phyloP scores from a whole-genome alignment of 805 yeast species.

The Grigorovia humatica region DNA sequence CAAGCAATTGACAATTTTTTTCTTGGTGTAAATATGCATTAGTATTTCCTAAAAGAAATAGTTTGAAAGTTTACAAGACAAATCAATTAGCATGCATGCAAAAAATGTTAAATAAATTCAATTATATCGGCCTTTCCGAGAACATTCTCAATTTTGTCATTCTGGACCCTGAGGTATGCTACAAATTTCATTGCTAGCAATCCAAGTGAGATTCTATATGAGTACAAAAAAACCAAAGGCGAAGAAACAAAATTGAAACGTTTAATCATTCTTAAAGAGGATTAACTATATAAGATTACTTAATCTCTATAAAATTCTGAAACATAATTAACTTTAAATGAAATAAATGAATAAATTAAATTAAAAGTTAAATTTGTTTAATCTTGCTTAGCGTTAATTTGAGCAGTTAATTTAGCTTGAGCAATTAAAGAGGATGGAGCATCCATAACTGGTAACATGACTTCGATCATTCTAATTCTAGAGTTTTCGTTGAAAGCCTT shows the following conservation, averaged over 20 bases:
- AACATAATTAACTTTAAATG: slow-evolving; percentile 1
- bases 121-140: too few species aligned
- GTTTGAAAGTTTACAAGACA: too few species aligned
- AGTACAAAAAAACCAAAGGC: not conserved
- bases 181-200: too few species aligned
- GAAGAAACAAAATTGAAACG: not conserved
- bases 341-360: slow-evolving; percentile 4
- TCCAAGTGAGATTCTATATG: too few species aligned
- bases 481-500: slow-evolving; percentile 42
- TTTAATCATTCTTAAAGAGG: not conserved
- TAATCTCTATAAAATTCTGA: not conserved
- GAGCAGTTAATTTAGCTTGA: slow-evolving; percentile 56
- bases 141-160: too few species aligned
- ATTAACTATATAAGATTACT: not conserved
- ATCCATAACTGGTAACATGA: slow-evolving; percentile 59
- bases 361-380: slow-evolving; percentile 6
- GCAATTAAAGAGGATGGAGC: slow-evolving; percentile 56
- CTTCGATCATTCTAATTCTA: slow-evolving; percentile 56
- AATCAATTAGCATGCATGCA: too few species aligned
- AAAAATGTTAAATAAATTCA: too few species aligned
- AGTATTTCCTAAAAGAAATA: too few species aligned
- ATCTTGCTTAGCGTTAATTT: slow-evolving; percentile 33
- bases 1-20: too few species aligned
- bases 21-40: too few species aligned
- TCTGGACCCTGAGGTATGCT: too few species aligned